A percentile compares a stretch with the other conserved stretches of the same genome.
Conservation (phyloP, 345 rosid genomes). For the Trapa bicornis region DNA sequence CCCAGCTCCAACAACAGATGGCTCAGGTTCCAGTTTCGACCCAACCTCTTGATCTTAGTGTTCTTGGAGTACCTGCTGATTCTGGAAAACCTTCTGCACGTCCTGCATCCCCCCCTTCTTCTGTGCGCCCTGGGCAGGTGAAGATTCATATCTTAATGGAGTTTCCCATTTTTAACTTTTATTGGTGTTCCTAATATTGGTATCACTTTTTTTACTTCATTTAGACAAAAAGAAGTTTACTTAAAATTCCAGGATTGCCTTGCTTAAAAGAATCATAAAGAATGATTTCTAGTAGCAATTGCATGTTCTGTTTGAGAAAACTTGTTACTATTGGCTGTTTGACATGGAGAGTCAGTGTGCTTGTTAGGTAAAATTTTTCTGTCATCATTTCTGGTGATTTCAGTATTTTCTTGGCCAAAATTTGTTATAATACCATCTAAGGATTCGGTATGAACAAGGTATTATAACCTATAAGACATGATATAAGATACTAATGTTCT, state of each 20-base stretch:
- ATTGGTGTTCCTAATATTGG: not conserved
- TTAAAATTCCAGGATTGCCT: not conserved
- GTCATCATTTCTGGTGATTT: not conserved
- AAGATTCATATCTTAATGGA: constrained; percentile 2
- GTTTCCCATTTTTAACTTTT: not conserved
- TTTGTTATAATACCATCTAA: not conserved
- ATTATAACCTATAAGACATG: not conserved
- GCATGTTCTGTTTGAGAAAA: not conserved
- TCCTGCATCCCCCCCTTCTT: constrained; percentile 42
- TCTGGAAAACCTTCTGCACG: constrained; percentile 44
- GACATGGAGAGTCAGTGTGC: not conserved
- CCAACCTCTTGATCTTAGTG: constrained; percentile 90
- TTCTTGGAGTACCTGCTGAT: constrained; percentile 66
- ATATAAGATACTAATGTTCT: not conserved
- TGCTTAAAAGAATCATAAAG: not conserved
- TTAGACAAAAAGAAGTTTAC: not conserved
- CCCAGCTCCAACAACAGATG: constrained; percentile 33
- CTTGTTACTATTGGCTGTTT: not conserved
- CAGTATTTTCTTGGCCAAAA: not conserved
- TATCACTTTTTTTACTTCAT: not conserved
- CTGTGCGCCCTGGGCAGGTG: constrained; percentile 97
- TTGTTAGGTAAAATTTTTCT: not conserved
- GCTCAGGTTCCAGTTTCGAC: constrained; percentile 37
- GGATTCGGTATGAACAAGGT: not conserved
- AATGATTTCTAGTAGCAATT: not conserved